Evolutionary conservation across 2,329 filamentous ascomycete species (phyloP), one percentile per base, ranked within the genome.

Genomic region (Podosphaera xanthii): DNA sequence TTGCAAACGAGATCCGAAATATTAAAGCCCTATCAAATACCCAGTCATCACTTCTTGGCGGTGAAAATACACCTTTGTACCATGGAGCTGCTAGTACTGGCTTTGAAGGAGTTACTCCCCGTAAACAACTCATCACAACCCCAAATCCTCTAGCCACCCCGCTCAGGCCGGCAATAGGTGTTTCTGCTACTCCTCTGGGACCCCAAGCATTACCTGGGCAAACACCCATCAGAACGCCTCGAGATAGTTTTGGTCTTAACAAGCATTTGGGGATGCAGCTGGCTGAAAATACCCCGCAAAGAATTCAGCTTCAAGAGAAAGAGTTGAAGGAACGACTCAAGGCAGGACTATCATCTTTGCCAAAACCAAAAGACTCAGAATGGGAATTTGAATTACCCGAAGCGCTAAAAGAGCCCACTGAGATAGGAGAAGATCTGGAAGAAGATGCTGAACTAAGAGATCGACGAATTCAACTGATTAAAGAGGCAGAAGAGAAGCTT

Each of bases 121-220:
- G 87, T 60, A 84, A 82, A 67, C 86, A 95, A 62, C 77, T 82
- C 40, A 80, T 91, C 59, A 79, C 89, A n/a, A 98, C 92, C 0
- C 92, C 92, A 0, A 98, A 98, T 68, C 92, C 92, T 0, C 78
- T 98, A 75, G 90, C 92, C 0, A 98, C 92, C 0, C 92, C 92
- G 0, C 77, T 94, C 63, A 79, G 86, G 59, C 75, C 81, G 61
- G 71, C 74, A 1, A 79, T 78, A 62, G 85, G 81, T 33, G 74
- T 80, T 35, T 84, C 80, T 34, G 81, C 83, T 10, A 94, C 87
- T 34, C 80, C 81, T 4, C 71, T 77, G 66, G 71, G 72, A 38
- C 72, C 73, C 12, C 82, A 82, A 5, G 73, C 76, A 59, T 78
- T 80, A 4, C 78, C 83, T 56, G 87, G 87, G 22, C 84, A 88